A percentile compares a stretch with the other conserved stretches of the same genome.
phyloP scores from a whole-genome alignment of 2,329 filamentous ascomycete species.

The Pseudogymnoascus sp. region DNA sequence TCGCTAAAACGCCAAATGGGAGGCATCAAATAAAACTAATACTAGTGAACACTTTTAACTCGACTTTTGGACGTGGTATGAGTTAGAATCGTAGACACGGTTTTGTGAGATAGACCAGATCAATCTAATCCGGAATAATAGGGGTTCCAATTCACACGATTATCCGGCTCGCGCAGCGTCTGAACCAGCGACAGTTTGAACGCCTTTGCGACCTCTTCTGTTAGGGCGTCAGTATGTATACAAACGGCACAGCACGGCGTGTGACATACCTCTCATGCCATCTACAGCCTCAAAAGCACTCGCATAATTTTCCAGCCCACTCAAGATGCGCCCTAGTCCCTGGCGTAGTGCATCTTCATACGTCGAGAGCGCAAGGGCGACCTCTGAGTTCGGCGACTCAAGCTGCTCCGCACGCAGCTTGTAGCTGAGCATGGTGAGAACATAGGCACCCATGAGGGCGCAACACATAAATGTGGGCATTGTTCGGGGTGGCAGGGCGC shows the following conservation, averaged over 20 bases:
- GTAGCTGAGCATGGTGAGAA: conserved; percentile 27
- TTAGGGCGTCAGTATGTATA: neutral
- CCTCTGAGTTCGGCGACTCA: neutral
- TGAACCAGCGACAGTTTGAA: neutral
- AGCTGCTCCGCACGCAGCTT: neutral
- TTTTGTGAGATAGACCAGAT: neutral
- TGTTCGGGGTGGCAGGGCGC: conserved; percentile 20
- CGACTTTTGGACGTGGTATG: neutral
- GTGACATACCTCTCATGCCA: conserved; percentile 5
- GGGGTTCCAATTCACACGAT: neutral
- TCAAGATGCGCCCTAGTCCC: neutral
- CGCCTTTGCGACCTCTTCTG: conserved; percentile 3
- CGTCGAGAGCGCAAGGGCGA: neutral
- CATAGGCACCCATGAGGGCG: conserved; percentile 30
- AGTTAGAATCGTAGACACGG: neutral
- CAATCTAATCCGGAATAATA: neutral
- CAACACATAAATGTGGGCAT: conserved; percentile 31
- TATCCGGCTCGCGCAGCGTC: neutral
- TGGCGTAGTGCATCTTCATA: neutral
- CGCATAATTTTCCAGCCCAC: conserved; percentile 2
- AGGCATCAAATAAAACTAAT: neutral
- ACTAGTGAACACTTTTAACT: neutral
- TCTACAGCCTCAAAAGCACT: conserved; percentile 1
- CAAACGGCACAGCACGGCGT: neutral
- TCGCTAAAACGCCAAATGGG: neutral